Conservation (phyloP, 768 basidiomycete species). For the Artomyces pyxidatus region DNA sequence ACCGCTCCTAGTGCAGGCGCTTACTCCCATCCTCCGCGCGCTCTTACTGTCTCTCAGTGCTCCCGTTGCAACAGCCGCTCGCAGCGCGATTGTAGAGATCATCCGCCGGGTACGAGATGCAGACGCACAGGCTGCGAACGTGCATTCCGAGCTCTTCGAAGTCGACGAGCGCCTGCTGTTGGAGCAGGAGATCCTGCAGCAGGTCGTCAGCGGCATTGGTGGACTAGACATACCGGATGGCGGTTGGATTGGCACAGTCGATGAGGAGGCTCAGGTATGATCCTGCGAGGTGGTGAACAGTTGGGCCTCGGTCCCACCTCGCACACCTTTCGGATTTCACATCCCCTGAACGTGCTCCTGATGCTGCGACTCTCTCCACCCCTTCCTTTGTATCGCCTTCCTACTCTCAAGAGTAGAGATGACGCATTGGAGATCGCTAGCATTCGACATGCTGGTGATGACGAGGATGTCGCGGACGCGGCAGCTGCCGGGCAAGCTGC, state of each 20-base stretch:
- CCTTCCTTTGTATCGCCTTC: background rate
- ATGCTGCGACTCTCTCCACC: background rate
- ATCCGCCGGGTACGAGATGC: constrained; percentile 45
- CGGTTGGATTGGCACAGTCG: too few species aligned
- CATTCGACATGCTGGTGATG: background rate
- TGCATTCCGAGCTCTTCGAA: constrained; percentile 40
- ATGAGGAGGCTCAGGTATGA: too few species aligned
- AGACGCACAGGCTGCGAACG: constrained; percentile 24
- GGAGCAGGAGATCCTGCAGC: constrained; percentile 73
- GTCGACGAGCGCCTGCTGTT: constrained; percentile 52
- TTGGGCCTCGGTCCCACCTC: background rate
- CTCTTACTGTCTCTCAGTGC: constrained; percentile 77
- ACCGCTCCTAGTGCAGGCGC: constrained; percentile 70
- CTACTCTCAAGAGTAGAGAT: background rate
- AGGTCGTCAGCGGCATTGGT: constrained; percentile 87
- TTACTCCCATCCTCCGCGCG: constrained; percentile 87
- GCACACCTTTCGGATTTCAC: background rate
- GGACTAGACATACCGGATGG: constrained; percentile 39
- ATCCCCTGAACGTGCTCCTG: background rate
- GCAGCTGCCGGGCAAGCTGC: constrained; percentile 64
- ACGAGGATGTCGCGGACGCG: constrained; percentile 17
- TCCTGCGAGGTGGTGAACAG: background rate
- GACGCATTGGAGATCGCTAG: background rate
- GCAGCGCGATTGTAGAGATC: constrained; percentile 71
- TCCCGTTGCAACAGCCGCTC: constrained; percentile 64